phyloP scores from a whole-genome alignment of 768 basidiomycete genomes.

The Hysterangium stoloniferum region DNA sequence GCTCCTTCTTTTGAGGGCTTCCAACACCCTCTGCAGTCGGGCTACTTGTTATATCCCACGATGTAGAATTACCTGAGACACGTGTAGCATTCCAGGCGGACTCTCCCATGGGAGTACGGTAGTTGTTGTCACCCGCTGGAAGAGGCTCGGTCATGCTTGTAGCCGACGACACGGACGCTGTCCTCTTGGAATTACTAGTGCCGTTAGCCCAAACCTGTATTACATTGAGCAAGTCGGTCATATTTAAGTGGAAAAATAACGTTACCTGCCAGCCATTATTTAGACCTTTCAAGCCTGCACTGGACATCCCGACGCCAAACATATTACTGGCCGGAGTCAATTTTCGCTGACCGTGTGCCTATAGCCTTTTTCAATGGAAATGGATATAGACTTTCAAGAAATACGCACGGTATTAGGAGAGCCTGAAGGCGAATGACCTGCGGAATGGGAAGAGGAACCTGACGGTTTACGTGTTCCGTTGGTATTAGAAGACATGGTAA shows the following conservation, averaged over 20 bases:
- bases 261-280: constrained; percentile 64
- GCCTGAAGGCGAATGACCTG: constrained; percentile 51
- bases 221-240: constrained; percentile 2
- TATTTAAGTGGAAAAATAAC: constrained; percentile 7
- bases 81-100: constrained; percentile 43
- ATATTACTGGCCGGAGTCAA: constrained; percentile 39
- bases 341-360: constrained; percentile 40
- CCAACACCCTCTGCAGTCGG: constrained; percentile 31
- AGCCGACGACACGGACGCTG: constrained; percentile 55
- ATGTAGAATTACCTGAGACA: constrained; percentile 39
- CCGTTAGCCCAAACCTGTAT: constrained; percentile 52
- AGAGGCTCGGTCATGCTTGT: constrained; percentile 32
- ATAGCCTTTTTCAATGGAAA: constrained; percentile 12
- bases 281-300: constrained; percentile 42
- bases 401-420: constrained; percentile 51
- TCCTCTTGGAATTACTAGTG: constrained; percentile 43
- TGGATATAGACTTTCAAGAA: not conserved
- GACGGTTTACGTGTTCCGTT: constrained; percentile 54
- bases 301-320: constrained; percentile 44
- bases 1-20: constrained; percentile 44
- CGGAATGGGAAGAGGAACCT: constrained; percentile 58
- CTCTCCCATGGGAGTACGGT: constrained; percentile 41
- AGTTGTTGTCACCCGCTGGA: constrained; percentile 37
- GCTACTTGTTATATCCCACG: constrained; percentile 39
- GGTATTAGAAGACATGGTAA: constrained; percentile 24